Evolutionary conservation across 768 basidiomycete genomes (phyloP), one percentile per base, ranked within the genome.

Genomic region (Cystofilobasidium ferigula): DNA sequence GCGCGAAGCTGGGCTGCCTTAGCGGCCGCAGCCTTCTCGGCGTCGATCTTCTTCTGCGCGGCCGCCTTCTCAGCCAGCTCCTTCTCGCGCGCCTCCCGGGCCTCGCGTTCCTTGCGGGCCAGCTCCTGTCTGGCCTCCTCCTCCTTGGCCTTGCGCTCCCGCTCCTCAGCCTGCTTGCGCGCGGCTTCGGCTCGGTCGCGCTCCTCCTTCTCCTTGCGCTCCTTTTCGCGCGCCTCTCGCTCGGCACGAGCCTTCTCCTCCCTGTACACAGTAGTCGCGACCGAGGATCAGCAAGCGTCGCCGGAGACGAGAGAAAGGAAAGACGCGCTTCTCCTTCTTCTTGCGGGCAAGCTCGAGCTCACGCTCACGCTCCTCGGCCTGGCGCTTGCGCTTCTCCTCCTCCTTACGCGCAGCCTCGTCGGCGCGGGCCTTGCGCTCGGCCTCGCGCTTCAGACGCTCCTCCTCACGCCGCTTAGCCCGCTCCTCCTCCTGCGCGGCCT

Each of bases 381-480:
- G 85, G 18, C 84, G 83, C 69, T 89, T 87, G 64, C 84, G 82
- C 48, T 81, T 78, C 71, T 82, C 85, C 76, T 93, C 91, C 71
- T 85, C 84, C 76, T 91, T 88, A 72, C 90, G 87, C 42, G 84
- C 82, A 67, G 84, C 76, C 30, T 88, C 84, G 73, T 85, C 75
- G 51, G 75, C 74, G 66, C 73, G 74, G 10, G 73, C 74, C 63
- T 72, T 75, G 63, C 86, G 83, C 65, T 81, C 81, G 58, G 84
- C 82, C 72, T 97, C 93, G 26, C 87, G 85, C 69, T 81, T 82
- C 2, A 77, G 76, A n/a, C 87, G 83, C 67, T 95, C 91, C 76
- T 98, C 94, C 69, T 95, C 93, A 28, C 84, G 83, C 70, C 84
- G 85, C 79, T 84, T 86, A 68, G 84, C 84, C 69, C 81, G 81